phyloP scores from a whole-genome alignment of 768 basidiomycete genomes.

The Suillus cothurnatus region DNA sequence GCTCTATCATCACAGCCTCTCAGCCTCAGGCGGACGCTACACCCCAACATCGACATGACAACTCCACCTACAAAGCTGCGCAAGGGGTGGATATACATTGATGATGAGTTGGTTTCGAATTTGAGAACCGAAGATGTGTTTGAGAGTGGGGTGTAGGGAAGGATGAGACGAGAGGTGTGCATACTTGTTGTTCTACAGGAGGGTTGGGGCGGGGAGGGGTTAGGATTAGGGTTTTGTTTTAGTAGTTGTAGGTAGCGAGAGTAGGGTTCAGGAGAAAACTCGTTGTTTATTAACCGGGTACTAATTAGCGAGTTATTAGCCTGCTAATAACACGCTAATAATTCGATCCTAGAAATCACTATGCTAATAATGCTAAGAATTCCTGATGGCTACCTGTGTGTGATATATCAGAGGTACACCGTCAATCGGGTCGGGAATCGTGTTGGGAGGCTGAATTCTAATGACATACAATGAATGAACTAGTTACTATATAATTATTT shows the following conservation, averaged over 20 bases:
- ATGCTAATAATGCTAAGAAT: too few species aligned
- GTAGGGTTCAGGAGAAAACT: too few species aligned
- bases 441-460: too few species aligned
- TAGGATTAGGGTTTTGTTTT: neutral
- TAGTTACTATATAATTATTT: too few species aligned
- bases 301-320: too few species aligned
- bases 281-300: too few species aligned
- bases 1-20: slow-evolving; percentile 90
- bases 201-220: slow-evolving; percentile 43
- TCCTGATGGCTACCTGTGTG: too few species aligned
- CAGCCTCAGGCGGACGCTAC: slow-evolving; percentile 93
- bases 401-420: too few species aligned
- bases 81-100: slow-evolving; percentile 89
- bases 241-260: neutral
- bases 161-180: slow-evolving; percentile 65
- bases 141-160: slow-evolving; percentile 43
- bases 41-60: slow-evolving; percentile 62
- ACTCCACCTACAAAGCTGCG: slow-evolving; percentile 36
- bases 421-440: too few species aligned
- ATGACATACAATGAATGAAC: too few species aligned
- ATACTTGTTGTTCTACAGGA: slow-evolving; percentile 85
- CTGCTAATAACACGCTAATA: too few species aligned
- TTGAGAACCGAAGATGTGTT: slow-evolving; percentile 76
- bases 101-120: slow-evolving; percentile 86
- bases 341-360: too few species aligned